Conservation (phyloP, 2,329 filamentous ascomycete genomes). For the Proliferodiscus dingleyae region DNA sequence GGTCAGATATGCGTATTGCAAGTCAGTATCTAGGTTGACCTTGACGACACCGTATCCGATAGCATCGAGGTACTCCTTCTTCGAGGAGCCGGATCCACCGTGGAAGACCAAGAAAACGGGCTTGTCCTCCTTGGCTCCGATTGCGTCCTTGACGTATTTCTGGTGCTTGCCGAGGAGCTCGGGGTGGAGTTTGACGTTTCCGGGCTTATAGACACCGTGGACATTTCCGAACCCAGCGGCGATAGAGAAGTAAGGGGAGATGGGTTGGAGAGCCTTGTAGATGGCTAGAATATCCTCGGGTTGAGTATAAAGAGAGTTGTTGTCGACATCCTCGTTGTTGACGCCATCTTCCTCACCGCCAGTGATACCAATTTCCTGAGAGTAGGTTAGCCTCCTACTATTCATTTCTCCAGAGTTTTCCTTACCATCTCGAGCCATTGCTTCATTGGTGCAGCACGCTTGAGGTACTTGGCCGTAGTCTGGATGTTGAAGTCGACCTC, state of each 20-base stretch:
- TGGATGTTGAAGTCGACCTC: slow-evolving; percentile 82
- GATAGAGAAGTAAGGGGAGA: slow-evolving; percentile 96
- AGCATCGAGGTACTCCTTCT: slow-evolving; percentile 84
- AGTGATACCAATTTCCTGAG: slow-evolving; percentile 80
- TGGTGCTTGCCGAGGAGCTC: slow-evolving; percentile 97
- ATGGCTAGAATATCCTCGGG: slow-evolving; percentile 93
- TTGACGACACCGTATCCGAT: slow-evolving; percentile 95
- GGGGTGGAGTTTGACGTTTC: slow-evolving; percentile 94
- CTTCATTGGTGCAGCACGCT: slow-evolving; percentile 94
- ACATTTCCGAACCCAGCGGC: slow-evolving; percentile 98
- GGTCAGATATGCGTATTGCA: slow-evolving; percentile 89
- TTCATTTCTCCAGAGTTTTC: background rate
- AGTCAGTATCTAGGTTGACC: slow-evolving; percentile 98
- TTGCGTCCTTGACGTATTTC: slow-evolving; percentile 79
- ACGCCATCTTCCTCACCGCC: slow-evolving; percentile 97
- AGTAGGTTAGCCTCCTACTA: slow-evolving; percentile 2
- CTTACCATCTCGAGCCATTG: slow-evolving; percentile 97
- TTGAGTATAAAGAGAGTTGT: slow-evolving; percentile 95
- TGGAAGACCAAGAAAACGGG: slow-evolving; percentile 99
- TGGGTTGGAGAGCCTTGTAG: slow-evolving; percentile 76
- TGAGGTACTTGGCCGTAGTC: slow-evolving; percentile 88
- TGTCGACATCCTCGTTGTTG: slow-evolving; percentile 97
- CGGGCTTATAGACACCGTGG: slow-evolving; percentile 97
- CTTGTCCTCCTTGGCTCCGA: slow-evolving; percentile 68
- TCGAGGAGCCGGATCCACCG: slow-evolving; percentile 87